Conservation (phyloP, 306 rosid species). For the Rosa rugosa region DNA sequence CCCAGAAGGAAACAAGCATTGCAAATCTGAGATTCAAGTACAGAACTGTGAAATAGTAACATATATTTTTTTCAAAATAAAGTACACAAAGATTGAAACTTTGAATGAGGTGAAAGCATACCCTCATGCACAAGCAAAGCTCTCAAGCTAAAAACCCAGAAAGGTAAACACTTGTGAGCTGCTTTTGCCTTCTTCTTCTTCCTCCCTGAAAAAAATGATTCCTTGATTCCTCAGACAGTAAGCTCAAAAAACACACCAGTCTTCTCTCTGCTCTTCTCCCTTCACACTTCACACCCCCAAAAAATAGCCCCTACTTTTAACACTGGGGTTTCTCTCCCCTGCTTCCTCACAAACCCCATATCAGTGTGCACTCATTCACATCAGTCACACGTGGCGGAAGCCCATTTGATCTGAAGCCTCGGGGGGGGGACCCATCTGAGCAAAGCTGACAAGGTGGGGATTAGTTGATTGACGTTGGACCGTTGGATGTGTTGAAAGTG, state of each 20-base stretch:
- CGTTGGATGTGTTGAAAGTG: constrained; percentile 21
- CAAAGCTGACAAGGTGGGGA: neutral
- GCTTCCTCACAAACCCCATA: neutral
- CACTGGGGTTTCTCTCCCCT: constrained; percentile 20
- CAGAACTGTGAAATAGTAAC: constrained; percentile 4
- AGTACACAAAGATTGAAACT: constrained; percentile 5
- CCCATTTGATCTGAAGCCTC: neutral
- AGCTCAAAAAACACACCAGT: constrained; percentile 23
- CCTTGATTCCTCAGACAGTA: constrained; percentile 46
- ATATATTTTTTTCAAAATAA: neutral
- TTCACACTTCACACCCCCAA: constrained; percentile 19
- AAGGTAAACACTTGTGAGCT: constrained; percentile 31
- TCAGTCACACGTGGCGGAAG: constrained; percentile 16
- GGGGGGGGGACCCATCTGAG: neutral
- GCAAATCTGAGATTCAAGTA: constrained; percentile 57
- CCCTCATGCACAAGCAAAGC: constrained; percentile 43
- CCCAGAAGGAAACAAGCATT: constrained; percentile 37
- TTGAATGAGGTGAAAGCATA: constrained; percentile 33
- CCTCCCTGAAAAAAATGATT: constrained; percentile 36
- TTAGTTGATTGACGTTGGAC: neutral
- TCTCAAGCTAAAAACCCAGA: constrained; percentile 14
- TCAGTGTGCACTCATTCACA: neutral
- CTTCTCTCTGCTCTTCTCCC: constrained; percentile 23
- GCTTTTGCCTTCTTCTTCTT: constrained; percentile 17
- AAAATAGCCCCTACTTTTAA: constrained; percentile 23